These are phyloP conservation scores for Abrus precatorius DNA, from an alignment of 306 rosid species.

Conservation along the genomic window DNA sequence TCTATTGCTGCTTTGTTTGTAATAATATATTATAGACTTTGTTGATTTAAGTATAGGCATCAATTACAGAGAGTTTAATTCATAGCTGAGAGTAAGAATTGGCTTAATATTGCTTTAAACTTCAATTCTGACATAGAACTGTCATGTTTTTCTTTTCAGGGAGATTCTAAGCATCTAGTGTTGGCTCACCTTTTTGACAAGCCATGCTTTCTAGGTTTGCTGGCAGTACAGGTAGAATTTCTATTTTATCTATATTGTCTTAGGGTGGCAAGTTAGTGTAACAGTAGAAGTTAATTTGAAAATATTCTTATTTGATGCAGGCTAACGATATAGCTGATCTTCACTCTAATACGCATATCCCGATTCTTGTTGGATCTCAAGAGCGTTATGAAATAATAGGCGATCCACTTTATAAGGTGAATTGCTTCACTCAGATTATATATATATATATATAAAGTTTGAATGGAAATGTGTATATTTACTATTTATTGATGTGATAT, in stretches of 20 bases:
- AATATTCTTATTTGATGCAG: conserved; percentile 52
- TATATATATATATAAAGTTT: neutral
- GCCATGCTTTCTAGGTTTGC: conserved; percentile 88
- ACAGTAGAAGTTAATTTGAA: neutral
- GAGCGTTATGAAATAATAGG: conserved; percentile 88
- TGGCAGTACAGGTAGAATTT: conserved; percentile 77
- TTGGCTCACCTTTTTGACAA: conserved; percentile 93
- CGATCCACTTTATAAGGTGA: conserved; percentile 88
- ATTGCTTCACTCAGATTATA: conserved; percentile 8
- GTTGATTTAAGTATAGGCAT: conserved; percentile 8
- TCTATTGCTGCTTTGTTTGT: conserved; percentile 28
- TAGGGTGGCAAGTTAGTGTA: too few relatives aligned
- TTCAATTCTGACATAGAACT: conserved; percentile 36
- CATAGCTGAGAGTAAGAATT: neutral
- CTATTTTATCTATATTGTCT: neutral
- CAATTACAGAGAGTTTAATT: neutral
- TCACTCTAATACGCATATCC: conserved; percentile 91
- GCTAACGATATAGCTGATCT: conserved; percentile 76
- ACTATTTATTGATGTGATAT: neutral
- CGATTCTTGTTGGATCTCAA: conserved; percentile 88
- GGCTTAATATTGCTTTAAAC: neutral
- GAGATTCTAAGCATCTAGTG: conserved; percentile 69
- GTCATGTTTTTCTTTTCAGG: conserved; percentile 56
- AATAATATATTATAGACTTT: neutral
- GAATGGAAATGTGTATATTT: conserved; percentile 18